A percentile compares a stretch with the other conserved stretches of the same genome.
Conservation (phyloP, 106 monocot genomes). For the Vanilla planifolia region DNA sequence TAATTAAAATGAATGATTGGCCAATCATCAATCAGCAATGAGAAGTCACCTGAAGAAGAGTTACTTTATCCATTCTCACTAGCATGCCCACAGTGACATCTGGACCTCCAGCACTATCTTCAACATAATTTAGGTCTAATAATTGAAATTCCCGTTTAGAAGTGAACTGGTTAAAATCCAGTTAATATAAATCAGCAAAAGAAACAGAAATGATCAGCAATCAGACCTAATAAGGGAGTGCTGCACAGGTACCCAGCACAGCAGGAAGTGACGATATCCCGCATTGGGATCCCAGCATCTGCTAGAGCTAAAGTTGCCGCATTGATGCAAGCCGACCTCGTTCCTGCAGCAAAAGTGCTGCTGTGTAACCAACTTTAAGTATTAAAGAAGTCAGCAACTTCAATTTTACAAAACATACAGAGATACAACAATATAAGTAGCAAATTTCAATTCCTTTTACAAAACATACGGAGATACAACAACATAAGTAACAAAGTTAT, state of each 20-base stretch:
- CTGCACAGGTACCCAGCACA: conserved; percentile 80
- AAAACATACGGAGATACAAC: not conserved
- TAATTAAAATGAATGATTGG: not conserved
- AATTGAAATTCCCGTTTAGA: not conserved
- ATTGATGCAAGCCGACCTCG: conserved; percentile 86
- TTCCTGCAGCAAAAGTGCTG: conserved; percentile 36
- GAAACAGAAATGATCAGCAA: not conserved
- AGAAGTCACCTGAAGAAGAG: conserved; percentile 76
- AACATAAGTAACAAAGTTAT: not conserved
- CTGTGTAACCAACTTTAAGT: not conserved
- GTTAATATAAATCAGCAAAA: not conserved
- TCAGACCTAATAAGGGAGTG: conserved; percentile 76
- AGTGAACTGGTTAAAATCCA: not conserved
- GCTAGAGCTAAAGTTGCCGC: conserved; percentile 96
- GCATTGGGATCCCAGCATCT: conserved; percentile 97
- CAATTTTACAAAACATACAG: not conserved
- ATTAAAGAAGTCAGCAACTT: not conserved
- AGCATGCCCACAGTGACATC: conserved; percentile 94
- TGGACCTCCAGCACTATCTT: conserved; percentile 94
- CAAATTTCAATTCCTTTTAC: not conserved
- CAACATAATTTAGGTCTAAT: conserved; percentile 86
- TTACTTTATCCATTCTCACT: conserved; percentile 82
- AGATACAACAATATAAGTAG: no score
- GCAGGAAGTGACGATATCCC: conserved; percentile 91
- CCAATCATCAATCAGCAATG: not conserved